A percentile compares a stretch with the other conserved stretches of the same genome.
Conservation (phyloP, 176 grass and related monocot species). For the Thalia dealbata region DNA sequence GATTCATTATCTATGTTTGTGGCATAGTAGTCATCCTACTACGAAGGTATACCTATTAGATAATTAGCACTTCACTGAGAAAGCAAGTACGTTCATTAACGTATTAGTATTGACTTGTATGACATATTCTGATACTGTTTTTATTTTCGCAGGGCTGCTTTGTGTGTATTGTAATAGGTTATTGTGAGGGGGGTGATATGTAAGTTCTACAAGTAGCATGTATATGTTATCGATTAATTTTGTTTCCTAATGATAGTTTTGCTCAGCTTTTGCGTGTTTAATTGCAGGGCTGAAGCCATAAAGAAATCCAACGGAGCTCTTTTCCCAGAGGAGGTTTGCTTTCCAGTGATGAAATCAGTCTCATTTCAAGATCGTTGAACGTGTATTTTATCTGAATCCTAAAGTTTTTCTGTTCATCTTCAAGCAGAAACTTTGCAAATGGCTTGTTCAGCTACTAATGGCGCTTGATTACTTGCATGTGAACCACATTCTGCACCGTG, state of each 20-base stretch:
- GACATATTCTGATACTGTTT: background rate
- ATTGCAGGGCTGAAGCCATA: slow-evolving; percentile 70
- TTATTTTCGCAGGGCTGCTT: slow-evolving; percentile 71
- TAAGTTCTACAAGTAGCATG: slow-evolving; percentile 36
- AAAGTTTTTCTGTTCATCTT: slow-evolving; percentile 12
- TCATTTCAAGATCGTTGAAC: background rate
- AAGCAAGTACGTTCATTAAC: background rate
- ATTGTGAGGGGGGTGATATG: slow-evolving; percentile 98
- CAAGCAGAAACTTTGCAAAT: slow-evolving; percentile 82
- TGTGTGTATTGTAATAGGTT: slow-evolving; percentile 90
- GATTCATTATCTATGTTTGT: background rate
- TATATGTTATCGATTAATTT: slow-evolving; percentile 10
- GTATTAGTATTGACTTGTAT: background rate
- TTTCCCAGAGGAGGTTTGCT: slow-evolving; percentile 78
- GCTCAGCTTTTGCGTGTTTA: slow-evolving; percentile 12
- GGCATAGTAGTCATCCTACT: too few relatives aligned
- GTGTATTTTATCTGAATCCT: background rate
- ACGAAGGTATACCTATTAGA: too few relatives aligned
- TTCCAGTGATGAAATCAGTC: background rate
- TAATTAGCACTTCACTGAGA: too few relatives aligned
- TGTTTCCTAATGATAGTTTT: slow-evolving; percentile 6
- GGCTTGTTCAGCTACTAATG: slow-evolving; percentile 92
- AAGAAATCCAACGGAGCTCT: slow-evolving; percentile 63
- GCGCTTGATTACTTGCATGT: slow-evolving; percentile 89
- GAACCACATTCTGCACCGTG: slow-evolving; percentile 94